Base-by-base conservation (phyloP, 2,329 filamentous ascomycete species). In the Seiridium cupressi region DNA sequence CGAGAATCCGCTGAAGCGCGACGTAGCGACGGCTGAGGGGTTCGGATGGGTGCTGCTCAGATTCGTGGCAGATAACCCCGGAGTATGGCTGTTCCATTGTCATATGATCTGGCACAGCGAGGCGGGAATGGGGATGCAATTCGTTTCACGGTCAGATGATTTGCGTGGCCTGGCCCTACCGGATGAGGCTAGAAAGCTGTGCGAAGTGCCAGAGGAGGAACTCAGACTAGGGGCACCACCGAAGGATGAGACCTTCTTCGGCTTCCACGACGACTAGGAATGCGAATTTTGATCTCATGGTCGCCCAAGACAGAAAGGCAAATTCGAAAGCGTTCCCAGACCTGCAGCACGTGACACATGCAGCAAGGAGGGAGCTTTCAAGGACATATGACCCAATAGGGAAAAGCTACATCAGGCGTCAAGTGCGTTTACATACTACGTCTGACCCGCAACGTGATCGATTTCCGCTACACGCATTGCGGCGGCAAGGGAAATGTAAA, bases 41-140 rank as follows among this genome's bases (percentile, higher is more conserved):
- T 83, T 79, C 58, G 81, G 81, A 11, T 84, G 80, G 80, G 72
- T 75, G 3, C 66, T 83, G 55, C 65, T 84, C 7, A 72, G 81
- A 11, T 77, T 84, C 53, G 70, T 81, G 31, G 76, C 78, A 2
- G 80, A 84, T 62, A 83, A 82, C 62, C 78, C 81, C 2, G 81
- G 81, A 9, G 71, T 77, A 4, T 77, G 75, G 74, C 65, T 74
- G 5, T 72, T 77, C 46, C 75, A 77, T 62, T 77, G 75, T 65
- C 75, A 77, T 61, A 74, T 76, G 59, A 59, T 72, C 9, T 77
- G 74, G 73, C 74, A 77, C 62, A 71, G 70, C 13, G 72, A 74
- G 59, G 72, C 70, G 3, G 74, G 75, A 32, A 76, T 76, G 74
- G 74, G 65, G 2, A 70, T 77, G 74, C 72, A 74, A 57, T 72